Base-by-base conservation (phyloP, 176 grass and related monocot genomes). In the Tuctoria greenei region DNA sequence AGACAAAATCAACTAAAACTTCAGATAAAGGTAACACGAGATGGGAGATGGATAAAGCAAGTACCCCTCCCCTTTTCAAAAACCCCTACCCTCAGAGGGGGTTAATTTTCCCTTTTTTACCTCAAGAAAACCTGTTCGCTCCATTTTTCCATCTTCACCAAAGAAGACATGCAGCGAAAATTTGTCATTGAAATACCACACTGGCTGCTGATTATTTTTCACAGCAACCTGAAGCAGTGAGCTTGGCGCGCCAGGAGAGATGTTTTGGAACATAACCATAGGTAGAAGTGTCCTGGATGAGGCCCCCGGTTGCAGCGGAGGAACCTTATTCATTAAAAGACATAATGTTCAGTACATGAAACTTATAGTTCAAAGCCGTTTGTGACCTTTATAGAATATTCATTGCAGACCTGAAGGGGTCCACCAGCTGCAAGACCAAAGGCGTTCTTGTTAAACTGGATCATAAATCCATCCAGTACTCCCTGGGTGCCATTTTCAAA, bases 381-480 rank as follows among this genome's bases (percentile, higher is more conserved):
- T 80, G 17, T 47, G 40, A 20, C 26, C 38, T 61, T 20, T 31
- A 39, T 54, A 72, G 12, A n/a, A 80, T 23, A 80, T 15, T 41
- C 40, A 37, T 45, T 59, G 21, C 46, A 47, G 73, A 99, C 95
- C 91, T 99, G 92, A 78, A 99, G 85, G 84, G 92, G 89, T 70
- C 82, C 89, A 67, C 84, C 95, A 54, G 92, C 89, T 67, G 87
- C 89, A 85, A 99, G 76, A 77, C 95, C 91, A 84, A 99, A 95
- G 40, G 95, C 88, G 57, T 95, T 99, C 80, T 99, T 99, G 87
- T 95, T 99, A 83, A 99, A 99, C 81, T 99, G 95, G 61, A 99
- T 99, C 95, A 99, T 99, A 82, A 99, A 99, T 75, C 95, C 95
- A 90, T 99, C 95, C 43, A 95, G 72, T n/a, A 79, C 69, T 64